phyloP scores from a whole-genome alignment of 2,329 filamentous ascomycete genomes.

The Botrytis cinerea region DNA sequence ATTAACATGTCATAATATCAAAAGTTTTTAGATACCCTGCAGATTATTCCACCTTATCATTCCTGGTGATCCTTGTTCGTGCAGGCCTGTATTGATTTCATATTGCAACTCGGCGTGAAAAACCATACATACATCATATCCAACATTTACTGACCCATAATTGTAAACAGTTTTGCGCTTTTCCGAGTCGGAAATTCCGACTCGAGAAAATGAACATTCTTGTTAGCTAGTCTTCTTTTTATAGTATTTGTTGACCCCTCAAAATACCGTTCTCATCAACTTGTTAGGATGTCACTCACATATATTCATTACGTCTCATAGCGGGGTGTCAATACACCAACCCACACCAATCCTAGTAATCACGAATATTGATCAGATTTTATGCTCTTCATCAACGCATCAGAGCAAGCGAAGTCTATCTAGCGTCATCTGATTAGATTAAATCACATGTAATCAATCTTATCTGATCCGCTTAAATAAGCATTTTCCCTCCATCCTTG shows the following conservation, averaged over 20 bases:
- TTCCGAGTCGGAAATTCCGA: too few species aligned
- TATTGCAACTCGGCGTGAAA: too few species aligned
- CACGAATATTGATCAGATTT: not conserved
- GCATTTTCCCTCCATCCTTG: slow-evolving; percentile 1
- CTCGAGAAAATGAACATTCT: not conserved
- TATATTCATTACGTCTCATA: slow-evolving; percentile 4
- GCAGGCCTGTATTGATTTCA: not conserved
- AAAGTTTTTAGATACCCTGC: slow-evolving; percentile 12
- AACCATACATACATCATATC: not conserved
- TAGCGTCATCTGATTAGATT: slow-evolving; percentile 23
- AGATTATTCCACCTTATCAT: not conserved
- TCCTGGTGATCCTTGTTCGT: not conserved
- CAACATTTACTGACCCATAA: not conserved
- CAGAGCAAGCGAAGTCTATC: not conserved
- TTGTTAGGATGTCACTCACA: not conserved
- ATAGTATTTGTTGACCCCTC: not conserved
- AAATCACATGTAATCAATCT: slow-evolving; percentile 10
- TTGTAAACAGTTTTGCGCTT: too few species aligned
- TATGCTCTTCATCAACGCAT: not conserved
- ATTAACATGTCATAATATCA: slow-evolving; percentile 14
- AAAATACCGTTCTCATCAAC: not conserved
- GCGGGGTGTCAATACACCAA: not conserved
- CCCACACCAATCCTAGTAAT: not conserved
- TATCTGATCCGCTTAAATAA: slow-evolving; percentile 19
- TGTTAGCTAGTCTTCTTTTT: not conserved